Evolutionary conservation across 805 yeast genomes (phyloP).

Genomic region (Lipomyces starkeyi): DNA sequence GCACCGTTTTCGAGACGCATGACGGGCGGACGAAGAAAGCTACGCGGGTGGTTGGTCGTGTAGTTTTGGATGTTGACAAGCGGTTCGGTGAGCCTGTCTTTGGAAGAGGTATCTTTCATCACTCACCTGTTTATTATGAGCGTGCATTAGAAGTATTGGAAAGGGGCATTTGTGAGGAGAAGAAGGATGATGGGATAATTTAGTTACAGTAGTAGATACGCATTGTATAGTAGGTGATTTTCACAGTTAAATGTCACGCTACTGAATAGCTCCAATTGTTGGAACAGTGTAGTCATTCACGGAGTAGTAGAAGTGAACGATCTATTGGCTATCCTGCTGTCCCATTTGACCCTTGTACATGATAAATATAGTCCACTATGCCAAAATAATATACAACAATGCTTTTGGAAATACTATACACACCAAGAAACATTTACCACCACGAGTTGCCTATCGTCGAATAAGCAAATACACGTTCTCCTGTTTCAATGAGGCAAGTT

Average conservation of each 20-base stretch:
- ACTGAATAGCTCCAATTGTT: background rate
- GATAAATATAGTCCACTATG: background rate
- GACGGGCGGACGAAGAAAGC: constrained; percentile 41
- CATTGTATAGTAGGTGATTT: background rate
- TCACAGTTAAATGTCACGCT: background rate
- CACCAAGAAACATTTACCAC: background rate
- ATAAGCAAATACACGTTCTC: constrained; percentile 90
- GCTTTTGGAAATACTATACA: constrained; percentile 6
- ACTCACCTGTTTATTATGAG: constrained; percentile 46
- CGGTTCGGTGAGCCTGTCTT: constrained; percentile 46
- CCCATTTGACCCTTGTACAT: background rate
- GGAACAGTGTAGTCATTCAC: background rate
- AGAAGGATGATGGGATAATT: constrained; percentile 9
- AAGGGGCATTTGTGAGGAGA: constrained; percentile 40
- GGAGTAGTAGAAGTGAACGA: background rate
- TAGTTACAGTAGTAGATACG: background rate
- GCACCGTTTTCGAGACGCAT: constrained; percentile 42
- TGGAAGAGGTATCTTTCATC: constrained; percentile 46
- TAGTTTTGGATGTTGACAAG: constrained; percentile 44
- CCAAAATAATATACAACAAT: constrained; percentile 16
- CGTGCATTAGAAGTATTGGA: constrained; percentile 43
- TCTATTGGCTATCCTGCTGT: background rate
- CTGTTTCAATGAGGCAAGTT: constrained; percentile 85
- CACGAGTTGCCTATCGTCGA: constrained; percentile 58
- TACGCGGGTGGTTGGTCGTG: constrained; percentile 42